Percentiles rank a stretch among this genome's conserved stretches.
Evolutionary conservation across 371 early-diverging fungal species (phyloP).

Genomic region (Chytridium lagenaria): DNA sequence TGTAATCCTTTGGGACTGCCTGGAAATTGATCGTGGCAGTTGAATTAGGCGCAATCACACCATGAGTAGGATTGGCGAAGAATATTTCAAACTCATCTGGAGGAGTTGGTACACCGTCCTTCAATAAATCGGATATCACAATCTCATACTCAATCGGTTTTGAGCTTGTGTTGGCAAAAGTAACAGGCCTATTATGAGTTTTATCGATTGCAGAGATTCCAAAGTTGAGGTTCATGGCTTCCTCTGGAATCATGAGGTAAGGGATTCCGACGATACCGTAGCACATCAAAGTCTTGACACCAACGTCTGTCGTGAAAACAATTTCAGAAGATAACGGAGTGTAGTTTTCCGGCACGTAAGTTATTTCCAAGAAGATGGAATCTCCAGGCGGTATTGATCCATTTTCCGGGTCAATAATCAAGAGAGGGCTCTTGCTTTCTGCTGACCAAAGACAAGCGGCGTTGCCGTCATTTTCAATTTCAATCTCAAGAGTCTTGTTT

Average conservation of each 20-base stretch:
- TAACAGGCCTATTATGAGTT: slow-evolving; percentile 44
- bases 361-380: slow-evolving; percentile 41
- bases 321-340: slow-evolving; percentile 51
- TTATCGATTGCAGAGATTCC: slow-evolving; percentile 59
- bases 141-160: slow-evolving; percentile 55
- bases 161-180: slow-evolving; percentile 55
- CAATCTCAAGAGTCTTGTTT: slow-evolving; percentile 53
- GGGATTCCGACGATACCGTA: slow-evolving; percentile 67
- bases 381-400: slow-evolving; percentile 51
- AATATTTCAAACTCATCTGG: slow-evolving; percentile 55
- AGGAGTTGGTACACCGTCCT: slow-evolving; percentile 43
- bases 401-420: slow-evolving; percentile 39
- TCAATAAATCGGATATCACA: slow-evolving; percentile 30
- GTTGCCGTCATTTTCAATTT: slow-evolving; percentile 60
- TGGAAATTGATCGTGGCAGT: slow-evolving; percentile 37
- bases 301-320: slow-evolving; percentile 58
- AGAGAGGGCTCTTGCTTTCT: slow-evolving; percentile 31
- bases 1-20: slow-evolving; percentile 52
- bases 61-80: slow-evolving; percentile 50
- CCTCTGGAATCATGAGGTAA: slow-evolving; percentile 52
- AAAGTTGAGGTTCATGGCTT: slow-evolving; percentile 50
- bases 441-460: slow-evolving; percentile 58
- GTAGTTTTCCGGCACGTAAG: slow-evolving; percentile 52
- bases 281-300: slow-evolving; percentile 53
- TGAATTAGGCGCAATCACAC: slow-evolving; percentile 46